Conservation (phyloP, 257 asterid species). For the Salvia splendens region DNA sequence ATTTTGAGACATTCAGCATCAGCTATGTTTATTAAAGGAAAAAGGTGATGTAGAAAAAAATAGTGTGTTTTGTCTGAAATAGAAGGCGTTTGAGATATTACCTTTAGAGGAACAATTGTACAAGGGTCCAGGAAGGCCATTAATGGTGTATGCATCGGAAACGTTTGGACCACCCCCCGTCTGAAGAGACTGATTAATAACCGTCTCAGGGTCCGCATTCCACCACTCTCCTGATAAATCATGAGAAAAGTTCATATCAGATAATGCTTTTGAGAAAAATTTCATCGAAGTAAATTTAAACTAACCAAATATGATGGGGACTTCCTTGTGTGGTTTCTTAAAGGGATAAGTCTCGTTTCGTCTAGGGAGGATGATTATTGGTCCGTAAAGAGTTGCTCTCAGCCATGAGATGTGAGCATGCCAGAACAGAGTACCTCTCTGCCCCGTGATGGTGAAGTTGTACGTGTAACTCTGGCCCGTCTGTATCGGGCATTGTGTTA, state of each 20-base stretch:
- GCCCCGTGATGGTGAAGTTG: slow-evolving; percentile 70
- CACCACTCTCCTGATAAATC: slow-evolving; percentile 67
- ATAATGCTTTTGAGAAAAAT: neutral
- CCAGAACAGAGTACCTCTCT: slow-evolving; percentile 73
- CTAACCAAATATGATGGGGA: slow-evolving; percentile 58
- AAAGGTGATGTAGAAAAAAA: neutral
- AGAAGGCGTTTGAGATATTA: slow-evolving; percentile 23
- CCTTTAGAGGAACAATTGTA: slow-evolving; percentile 71
- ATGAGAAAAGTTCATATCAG: neutral
- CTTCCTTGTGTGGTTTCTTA: slow-evolving; percentile 61
- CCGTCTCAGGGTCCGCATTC: slow-evolving; percentile 67
- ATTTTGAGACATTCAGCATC: slow-evolving; percentile 14
- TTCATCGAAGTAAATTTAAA: neutral
- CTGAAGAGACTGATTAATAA: slow-evolving; percentile 63
- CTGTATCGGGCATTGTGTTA: slow-evolving; percentile 73
- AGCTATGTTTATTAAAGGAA: neutral
- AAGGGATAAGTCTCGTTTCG: slow-evolving; percentile 64
- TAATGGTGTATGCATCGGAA: slow-evolving; percentile 71
- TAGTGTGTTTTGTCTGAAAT: neutral
- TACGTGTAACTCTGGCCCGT: slow-evolving; percentile 53
- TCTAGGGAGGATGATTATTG: slow-evolving; percentile 58
- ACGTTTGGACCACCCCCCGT: slow-evolving; percentile 68
- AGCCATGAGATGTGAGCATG: slow-evolving; percentile 75
- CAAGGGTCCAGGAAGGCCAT: slow-evolving; percentile 67
- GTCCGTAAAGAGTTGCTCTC: slow-evolving; percentile 61